Conservation (phyloP, 2,329 filamentous ascomycete genomes). For the Pestalotiopsis sp. region DNA sequence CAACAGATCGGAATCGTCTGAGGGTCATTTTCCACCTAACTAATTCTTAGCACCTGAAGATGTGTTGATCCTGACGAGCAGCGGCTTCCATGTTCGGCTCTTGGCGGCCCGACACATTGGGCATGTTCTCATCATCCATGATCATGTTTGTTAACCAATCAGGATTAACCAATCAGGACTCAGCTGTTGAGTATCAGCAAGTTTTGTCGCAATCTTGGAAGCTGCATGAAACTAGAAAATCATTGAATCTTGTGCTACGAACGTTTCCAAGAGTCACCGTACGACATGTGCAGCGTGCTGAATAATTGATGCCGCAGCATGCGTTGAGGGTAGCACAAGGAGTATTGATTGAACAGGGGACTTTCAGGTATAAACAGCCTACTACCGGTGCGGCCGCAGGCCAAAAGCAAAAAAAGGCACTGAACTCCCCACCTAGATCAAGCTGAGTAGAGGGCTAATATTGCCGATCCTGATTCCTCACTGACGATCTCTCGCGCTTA, state of each 20-base stretch:
- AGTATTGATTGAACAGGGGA: not conserved
- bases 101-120: not conserved
- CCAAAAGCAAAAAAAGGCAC: not conserved
- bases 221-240: not conserved
- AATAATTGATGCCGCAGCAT: not conserved
- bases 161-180: not conserved
- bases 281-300: not conserved
- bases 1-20: not conserved
- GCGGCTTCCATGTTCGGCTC: not conserved
- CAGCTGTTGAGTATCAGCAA: not conserved
- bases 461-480: conserved; percentile 11
- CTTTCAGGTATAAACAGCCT: not conserved
- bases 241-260: not conserved
- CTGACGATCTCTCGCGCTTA: not conserved
- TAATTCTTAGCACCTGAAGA: not conserved
- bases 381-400: conserved; percentile 7
- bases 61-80: not conserved
- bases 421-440: not conserved
- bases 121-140: not conserved
- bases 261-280: not conserved
- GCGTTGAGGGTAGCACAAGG: not conserved
- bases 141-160: not conserved
- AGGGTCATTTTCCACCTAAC: not conserved
- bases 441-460: not conserved
- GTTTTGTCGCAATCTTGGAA: not conserved